A percentile compares a stretch with the other conserved stretches of the same genome.
Evolutionary conservation across 202 grass and related monocot genomes (phyloP).

Genomic region (Digitaria exilis): DNA sequence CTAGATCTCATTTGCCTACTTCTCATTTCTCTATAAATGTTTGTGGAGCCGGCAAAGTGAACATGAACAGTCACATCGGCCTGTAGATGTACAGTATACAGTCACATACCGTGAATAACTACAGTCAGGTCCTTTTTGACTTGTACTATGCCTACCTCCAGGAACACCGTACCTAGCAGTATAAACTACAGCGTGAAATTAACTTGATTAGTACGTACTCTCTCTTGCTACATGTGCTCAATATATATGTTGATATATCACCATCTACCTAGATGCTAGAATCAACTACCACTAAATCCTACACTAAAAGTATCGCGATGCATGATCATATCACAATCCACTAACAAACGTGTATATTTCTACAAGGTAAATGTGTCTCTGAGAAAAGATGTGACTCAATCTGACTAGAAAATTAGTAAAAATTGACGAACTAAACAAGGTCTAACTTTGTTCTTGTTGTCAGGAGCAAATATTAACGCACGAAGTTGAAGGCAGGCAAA

Average conservation of each 20-base stretch:
- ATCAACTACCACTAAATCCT: no score
- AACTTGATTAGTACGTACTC: not conserved
- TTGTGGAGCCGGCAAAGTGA: conserved; percentile 31
- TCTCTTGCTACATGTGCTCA: not conserved
- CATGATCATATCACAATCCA: no score
- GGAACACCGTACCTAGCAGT: not conserved
- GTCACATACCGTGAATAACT: not conserved
- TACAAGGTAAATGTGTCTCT: no score
- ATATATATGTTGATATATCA: not conserved
- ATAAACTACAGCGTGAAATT: not conserved
- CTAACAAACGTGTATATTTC: no score
- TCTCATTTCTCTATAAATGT: conserved; percentile 29
- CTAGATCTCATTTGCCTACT: conserved; percentile 34
- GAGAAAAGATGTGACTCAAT: no score
- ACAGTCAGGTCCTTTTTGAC: not conserved
- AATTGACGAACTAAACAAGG: no score
- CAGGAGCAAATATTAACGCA: not conserved
- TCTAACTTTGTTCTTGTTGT: no score
- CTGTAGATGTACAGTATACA: conserved; percentile 17
- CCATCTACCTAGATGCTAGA: no score
- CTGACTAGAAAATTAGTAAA: no score
- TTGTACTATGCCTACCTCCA: not conserved
- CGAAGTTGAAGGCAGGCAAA: not conserved
- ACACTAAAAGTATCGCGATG: no score
- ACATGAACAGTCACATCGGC: conserved; percentile 31